phyloP scores from a whole-genome alignment of 2,329 filamentous ascomycete species.

The Annulohypoxylon truncatum region DNA sequence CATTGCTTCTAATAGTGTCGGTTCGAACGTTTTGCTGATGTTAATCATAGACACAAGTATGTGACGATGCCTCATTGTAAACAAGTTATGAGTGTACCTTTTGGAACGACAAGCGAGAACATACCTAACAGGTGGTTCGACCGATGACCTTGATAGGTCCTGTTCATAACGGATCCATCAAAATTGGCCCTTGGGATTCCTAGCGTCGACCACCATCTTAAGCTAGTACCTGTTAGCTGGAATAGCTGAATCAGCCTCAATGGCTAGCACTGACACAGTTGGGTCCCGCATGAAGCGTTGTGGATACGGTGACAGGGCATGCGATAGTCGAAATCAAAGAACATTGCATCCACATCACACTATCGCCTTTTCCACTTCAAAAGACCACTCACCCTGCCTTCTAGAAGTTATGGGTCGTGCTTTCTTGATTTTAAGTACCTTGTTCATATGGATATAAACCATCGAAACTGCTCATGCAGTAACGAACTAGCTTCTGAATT shows the following conservation, averaged over 20 bases:
- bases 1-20: not conserved
- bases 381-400: constrained; percentile 28
- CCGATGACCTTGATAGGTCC: not conserved
- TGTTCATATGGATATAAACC: constrained; percentile 29
- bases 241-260: constrained; percentile 33
- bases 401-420: constrained; percentile 11
- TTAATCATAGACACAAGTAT: not conserved
- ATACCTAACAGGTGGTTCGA: not conserved
- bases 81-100: not conserved
- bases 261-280: constrained; percentile 14
- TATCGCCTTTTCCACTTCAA: constrained; percentile 14
- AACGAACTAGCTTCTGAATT: not conserved
- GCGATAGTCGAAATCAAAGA: constrained; percentile 32
- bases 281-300: constrained; percentile 14
- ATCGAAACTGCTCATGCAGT: constrained; percentile 7
- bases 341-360: constrained; percentile 28
- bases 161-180: not conserved
- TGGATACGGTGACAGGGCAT: constrained; percentile 33
- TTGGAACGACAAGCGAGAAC: not conserved
- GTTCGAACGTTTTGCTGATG: constrained; percentile 3
- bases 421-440: not conserved
- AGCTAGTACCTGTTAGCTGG: constrained; percentile 6
- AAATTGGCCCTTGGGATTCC: not conserved
- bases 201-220: constrained; percentile 4
- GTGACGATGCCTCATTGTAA: not conserved